Percentiles rank a stretch among this genome's conserved stretches.
phyloP scores from a whole-genome alignment of 306 rosid species.

The Boehmeria nivea region DNA sequence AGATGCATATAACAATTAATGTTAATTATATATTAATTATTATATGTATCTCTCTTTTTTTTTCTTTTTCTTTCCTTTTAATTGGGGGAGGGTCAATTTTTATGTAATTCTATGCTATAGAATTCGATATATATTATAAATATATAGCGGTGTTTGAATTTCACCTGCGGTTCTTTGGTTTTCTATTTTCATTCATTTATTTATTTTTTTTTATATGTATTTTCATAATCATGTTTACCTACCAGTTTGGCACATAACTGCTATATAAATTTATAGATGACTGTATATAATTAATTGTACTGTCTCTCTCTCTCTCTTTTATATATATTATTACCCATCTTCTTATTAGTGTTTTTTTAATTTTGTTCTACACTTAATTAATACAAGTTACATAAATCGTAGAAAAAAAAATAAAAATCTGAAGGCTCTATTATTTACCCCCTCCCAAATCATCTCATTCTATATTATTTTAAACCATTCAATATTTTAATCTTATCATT shows the following conservation, averaged over 20 bases:
- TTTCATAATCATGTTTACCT: conserved; percentile 4
- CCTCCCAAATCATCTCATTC: no score
- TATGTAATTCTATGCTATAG: background rate
- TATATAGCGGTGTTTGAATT: background rate
- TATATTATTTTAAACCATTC: no score
- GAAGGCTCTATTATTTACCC: no score
- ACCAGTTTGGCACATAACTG: conserved; percentile 6
- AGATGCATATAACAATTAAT: background rate
- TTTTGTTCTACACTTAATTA: no score
- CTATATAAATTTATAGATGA: background rate
- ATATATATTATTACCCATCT: no score
- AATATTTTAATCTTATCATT: no score
- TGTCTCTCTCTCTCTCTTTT: no score
- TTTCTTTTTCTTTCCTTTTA: background rate
- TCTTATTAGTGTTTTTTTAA: no score
- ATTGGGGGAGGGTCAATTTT: background rate
- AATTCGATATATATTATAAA: background rate
- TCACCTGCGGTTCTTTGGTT: background rate
- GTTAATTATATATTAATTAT: no score
- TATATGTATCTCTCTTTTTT: background rate
- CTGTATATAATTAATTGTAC: background rate
- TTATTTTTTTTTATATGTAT: background rate
- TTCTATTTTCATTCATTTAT: background rate
- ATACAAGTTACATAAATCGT: no score
- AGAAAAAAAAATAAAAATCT: no score